Evolutionary conservation across 305 asterid species (phyloP), one percentile per base, ranked within the genome.

Genomic region (Solanum hybrid): DNA sequence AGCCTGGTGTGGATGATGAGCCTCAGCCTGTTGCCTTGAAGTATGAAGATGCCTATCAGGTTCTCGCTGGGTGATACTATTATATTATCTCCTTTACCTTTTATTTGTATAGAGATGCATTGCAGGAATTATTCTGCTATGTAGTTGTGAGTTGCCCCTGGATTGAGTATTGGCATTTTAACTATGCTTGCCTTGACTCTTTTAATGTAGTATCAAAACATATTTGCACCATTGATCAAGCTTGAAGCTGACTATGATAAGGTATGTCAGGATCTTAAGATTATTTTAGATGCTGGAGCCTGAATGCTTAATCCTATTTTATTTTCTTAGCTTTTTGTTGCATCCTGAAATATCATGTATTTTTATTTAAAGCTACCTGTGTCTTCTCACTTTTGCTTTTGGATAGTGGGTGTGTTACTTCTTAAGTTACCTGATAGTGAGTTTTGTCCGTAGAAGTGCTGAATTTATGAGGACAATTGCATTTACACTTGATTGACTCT

Each of bases 31-130:
- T 97, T 89, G 99, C 92, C 78, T 90, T 93, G 95, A 98, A 98
- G 93, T 98, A 98, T 90, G 99, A 97, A 93, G 99, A 98, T 95
- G 99, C 99, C 90, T 98, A 98, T 93, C 99, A 98, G 99, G 99
- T 98, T 90, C 88, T 84, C 11, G 15, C 39, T 84, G 75, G 88
- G 68, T 29, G 29, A 84, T 51, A 45, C 29, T 29, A 84, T 51
- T 41, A 32, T 82, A 26, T 82, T 41, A 41, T 82, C 38, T 41
- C 75, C 73, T 84, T 31, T 29, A 31, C 22, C 88, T 83, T 45
- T 45, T 45, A 81, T 39, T 88, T 86, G 89, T 79, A 89, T 29
- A 70, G 86, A 70, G 86, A 88, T 79, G 26, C 57, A 90, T 89
- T 83, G 38, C 87, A 83, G 38, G 26, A 41, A 41, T 83, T 27